Base-by-base conservation (phyloP, 164 flowering plant species). In the Echeveria elegans region DNA sequence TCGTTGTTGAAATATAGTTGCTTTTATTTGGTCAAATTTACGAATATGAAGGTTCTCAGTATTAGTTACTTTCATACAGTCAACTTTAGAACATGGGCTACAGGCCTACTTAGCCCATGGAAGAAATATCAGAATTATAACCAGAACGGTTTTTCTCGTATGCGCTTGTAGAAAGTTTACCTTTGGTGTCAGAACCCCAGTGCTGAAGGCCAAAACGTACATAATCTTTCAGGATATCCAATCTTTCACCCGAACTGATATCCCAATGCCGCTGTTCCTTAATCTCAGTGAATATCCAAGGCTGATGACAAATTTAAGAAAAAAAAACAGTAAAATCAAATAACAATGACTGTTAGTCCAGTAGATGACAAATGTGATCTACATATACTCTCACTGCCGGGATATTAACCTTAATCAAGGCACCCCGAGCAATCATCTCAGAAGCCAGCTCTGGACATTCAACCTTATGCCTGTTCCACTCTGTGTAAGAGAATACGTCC, bases 181-280 rank as follows among this genome's bases (percentile, higher is more conserved):
- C 99, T 88, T 91, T 91, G 63, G 83, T 69, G 76, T 94, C 99
- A 60, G 99, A 94, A 71, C 99, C 99, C 99, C 99, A 94, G 67
- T 94, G 99, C 72, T 94, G 77, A 73, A 94, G 95, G 64, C 98
- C 98, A 77, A 77, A 85, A 23, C 72, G 85, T 43, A 81, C 93
- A 77, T 73, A 94, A 77, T 94, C 92, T 79, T 81, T 91, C 61
- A 88, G 66, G 65, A 94, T 85, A 64, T 82, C 67, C n/a, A 91
- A 60, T 31, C 97, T 78, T 72, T 94, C 97, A 58, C 85, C 86
- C 38, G 99, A 89, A 70, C 80, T 85, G 76, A 94, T 94, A 77
- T 94, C 99, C 99, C 99, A 94, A 68, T 94, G 90, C 76, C 96
- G 83, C 73, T 91, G 96, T 72, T 94, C 99, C 76, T 94, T 94